phyloP scores from a whole-genome alignment of 2,329 filamentous ascomycete genomes.

The Alternaria metachromatica region DNA sequence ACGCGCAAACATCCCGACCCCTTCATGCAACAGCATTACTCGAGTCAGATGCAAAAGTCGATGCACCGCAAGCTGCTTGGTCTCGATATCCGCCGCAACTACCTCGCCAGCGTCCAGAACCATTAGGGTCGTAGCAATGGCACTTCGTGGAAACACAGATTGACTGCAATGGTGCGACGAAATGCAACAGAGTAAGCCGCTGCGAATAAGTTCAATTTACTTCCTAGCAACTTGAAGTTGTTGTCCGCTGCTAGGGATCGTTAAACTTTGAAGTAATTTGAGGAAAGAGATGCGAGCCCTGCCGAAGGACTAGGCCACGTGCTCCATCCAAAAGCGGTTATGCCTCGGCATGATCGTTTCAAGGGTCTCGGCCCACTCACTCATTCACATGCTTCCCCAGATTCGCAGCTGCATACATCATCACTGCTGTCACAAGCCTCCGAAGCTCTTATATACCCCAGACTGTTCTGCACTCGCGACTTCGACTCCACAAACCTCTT shows the following conservation, averaged over 20 bases:
- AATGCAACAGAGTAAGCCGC: background rate
- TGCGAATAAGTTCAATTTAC: background rate
- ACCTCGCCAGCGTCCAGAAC: background rate
- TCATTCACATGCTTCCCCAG: constrained; percentile 34
- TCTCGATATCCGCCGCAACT: background rate
- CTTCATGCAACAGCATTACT: background rate
- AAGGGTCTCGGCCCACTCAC: constrained; percentile 15
- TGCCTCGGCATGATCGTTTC: constrained; percentile 24
- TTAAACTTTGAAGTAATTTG: background rate
- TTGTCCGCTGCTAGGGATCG: background rate
- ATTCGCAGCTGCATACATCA: constrained; percentile 17
- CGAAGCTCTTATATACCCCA: constrained; percentile 28
- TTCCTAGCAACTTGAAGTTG: background rate
- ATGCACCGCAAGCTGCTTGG: background rate
- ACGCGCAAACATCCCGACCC: background rate
- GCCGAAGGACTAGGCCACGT: constrained; percentile 19
- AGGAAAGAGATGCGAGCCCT: constrained; percentile 11
- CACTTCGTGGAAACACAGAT: background rate
- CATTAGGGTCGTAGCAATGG: background rate
- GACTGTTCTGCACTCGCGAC: background rate
- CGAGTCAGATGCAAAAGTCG: background rate
- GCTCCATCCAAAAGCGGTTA: constrained; percentile 9
- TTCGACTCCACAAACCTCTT: background rate
- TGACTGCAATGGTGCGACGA: background rate
- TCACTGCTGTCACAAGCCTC: constrained; percentile 32